Evolutionary conservation across 805 yeast species (phyloP).

Genomic region (Saturnispora quitensis): DNA sequence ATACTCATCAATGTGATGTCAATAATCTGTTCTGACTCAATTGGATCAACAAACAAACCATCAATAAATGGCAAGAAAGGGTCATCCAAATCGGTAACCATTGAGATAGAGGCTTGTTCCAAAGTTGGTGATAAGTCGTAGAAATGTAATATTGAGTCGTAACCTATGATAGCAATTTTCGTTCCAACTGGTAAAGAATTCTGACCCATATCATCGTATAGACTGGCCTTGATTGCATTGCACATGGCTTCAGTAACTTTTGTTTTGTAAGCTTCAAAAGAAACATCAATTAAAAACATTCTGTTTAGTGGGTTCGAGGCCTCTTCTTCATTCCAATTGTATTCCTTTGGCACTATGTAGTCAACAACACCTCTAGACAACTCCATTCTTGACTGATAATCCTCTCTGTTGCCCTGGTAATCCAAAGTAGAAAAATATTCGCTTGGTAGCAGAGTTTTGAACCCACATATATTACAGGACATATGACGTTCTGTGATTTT

Average conservation of each 20-base stretch:
- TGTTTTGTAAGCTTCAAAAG: conserved; percentile 60
- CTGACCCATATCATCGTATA: conserved; percentile 35
- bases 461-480: conserved; percentile 81
- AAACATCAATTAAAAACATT: conserved; percentile 60
- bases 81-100: conserved; percentile 63
- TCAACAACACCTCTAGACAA: conserved; percentile 79
- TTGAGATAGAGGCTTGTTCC: conserved; percentile 47
- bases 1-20: conserved; percentile 58
- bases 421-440: conserved; percentile 62
- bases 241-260: conserved; percentile 25
- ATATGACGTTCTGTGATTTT: conserved; percentile 55
- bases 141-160: conserved; percentile 62
- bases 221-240: conserved; percentile 36
- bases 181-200: conserved; percentile 31
- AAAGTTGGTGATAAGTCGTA: conserved; percentile 54
- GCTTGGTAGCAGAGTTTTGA: conserved; percentile 56
- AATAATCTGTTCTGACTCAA: conserved; percentile 52
- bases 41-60: conserved; percentile 77
- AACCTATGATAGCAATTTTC: conserved; percentile 65
- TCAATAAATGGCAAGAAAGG: conserved; percentile 72
- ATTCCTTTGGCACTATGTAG: conserved; percentile 64
- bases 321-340: conserved; percentile 36
- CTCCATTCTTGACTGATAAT: conserved; percentile 61
- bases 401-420: conserved; percentile 51
- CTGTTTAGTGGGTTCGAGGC: conserved; percentile 8